Percentiles rank a stretch among this genome's conserved stretches.
These are phyloP conservation scores for Penicillium sp. DNA, from an alignment of 2,329 filamentous ascomycete species.

Conservation along the genomic window DNA sequence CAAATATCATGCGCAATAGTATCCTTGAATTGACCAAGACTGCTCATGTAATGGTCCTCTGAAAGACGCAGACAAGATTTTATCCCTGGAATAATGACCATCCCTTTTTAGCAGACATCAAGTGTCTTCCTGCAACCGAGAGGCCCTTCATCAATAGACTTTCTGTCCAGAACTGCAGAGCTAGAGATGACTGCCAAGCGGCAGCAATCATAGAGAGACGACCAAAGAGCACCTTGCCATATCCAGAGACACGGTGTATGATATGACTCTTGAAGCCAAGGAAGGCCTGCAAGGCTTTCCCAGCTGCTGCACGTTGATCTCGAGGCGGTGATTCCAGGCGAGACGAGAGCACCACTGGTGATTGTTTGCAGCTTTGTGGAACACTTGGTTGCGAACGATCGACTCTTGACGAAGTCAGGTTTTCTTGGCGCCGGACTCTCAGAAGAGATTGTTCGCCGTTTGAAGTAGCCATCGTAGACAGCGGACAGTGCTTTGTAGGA, in stretches of 20 bases:
- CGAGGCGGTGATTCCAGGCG: too few species aligned
- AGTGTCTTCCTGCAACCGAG: conserved; percentile 7
- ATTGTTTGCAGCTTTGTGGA: too few species aligned
- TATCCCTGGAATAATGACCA: conserved; percentile 2
- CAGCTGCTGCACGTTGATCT: too few species aligned
- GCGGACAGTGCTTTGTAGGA: neutral
- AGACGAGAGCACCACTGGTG: too few species aligned
- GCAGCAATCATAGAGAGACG: conserved; percentile 5
- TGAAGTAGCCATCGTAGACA: neutral
- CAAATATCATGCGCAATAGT: too few species aligned
- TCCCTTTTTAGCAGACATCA: conserved; percentile 11
- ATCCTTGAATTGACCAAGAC: too few species aligned
- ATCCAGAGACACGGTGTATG: too few species aligned
- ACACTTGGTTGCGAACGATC: too few species aligned
- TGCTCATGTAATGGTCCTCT: too few species aligned
- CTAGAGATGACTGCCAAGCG: conserved; percentile 5
- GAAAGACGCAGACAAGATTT: too few species aligned
- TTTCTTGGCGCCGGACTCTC: neutral
- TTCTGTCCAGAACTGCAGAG: conserved; percentile 5
- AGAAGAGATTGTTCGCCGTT: neutral
- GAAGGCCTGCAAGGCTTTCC: too few species aligned
- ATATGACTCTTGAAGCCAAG: too few species aligned
- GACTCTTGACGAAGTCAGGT: neutral
- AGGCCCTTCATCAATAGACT: conserved; percentile 4
- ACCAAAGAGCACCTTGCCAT: conserved; percentile 4